A percentile compares a stretch with the other conserved stretches of the same genome.
Evolutionary conservation across 2,329 filamentous ascomycete species (phyloP).

Genomic region (Microsporum canis): DNA sequence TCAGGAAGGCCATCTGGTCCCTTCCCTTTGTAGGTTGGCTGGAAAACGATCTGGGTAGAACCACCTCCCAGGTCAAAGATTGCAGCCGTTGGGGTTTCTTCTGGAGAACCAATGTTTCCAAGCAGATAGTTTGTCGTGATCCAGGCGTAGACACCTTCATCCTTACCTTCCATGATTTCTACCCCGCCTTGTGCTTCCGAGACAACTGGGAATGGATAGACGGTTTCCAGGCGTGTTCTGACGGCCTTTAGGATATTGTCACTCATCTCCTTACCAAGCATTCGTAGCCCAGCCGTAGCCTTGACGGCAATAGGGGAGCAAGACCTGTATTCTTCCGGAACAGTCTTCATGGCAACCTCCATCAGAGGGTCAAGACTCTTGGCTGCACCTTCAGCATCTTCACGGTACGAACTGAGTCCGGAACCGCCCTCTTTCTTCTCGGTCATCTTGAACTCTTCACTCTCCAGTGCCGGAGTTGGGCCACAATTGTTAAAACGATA

Average conservation of each 20-base stretch:
- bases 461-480: conserved; percentile 82
- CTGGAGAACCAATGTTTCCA: conserved; percentile 89
- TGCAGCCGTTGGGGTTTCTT: conserved; percentile 81
- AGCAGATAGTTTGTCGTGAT: conserved; percentile 98
- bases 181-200: conserved; percentile 75
- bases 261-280: conserved; percentile 71
- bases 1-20: conserved; percentile 69
- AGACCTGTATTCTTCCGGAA: conserved; percentile 79
- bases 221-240: conserved; percentile 67
- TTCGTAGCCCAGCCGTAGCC: conserved; percentile 84
- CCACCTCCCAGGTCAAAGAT: conserved; percentile 94
- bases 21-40: conserved; percentile 76
- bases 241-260: conserved; percentile 78
- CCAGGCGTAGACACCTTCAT: conserved; percentile 98
- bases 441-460: conserved; percentile 88
- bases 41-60: conserved; percentile 96
- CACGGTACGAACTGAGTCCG: conserved; percentile 73
- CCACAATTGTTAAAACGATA: conserved; percentile 99
- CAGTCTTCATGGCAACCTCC: conserved; percentile 69
- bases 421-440: conserved; percentile 69
- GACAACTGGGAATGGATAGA: conserved; percentile 91
- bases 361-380: conserved; percentile 80
- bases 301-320: conserved; percentile 96
- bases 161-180: conserved; percentile 91
- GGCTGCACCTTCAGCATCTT: conserved; percentile 77